A percentile compares a stretch with the other conserved stretches of the same genome.
These are phyloP conservation scores for Tranzscheliella williamsii DNA, from an alignment of 1,284 basidiomycete genomes.

Conservation along the genomic window DNA sequence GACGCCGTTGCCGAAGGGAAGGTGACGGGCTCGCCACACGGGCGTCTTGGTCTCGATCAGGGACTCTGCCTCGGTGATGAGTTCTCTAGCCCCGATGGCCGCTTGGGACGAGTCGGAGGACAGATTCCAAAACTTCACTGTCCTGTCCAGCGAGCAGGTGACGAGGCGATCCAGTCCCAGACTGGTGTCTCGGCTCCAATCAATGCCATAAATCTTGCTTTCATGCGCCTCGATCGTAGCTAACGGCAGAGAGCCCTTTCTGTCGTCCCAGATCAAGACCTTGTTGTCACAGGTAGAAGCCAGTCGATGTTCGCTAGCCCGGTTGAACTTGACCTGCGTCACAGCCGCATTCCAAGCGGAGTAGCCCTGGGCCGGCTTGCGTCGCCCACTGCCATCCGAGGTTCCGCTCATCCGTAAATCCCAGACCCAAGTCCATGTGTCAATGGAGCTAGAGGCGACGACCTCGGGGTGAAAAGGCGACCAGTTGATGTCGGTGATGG, in stretches of 20 bases:
- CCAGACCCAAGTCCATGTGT: constrained; percentile 60
- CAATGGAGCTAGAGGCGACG: constrained; percentile 56
- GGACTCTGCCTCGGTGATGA: constrained; percentile 51
- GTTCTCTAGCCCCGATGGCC: constrained; percentile 47
- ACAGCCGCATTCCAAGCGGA: constrained; percentile 58
- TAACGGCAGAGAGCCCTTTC: constrained; percentile 49
- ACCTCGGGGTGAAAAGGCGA: constrained; percentile 56
- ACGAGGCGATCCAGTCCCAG: constrained; percentile 53
- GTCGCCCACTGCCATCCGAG: constrained; percentile 11
- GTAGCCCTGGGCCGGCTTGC: constrained; percentile 53
- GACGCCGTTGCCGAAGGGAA: constrained; percentile 89
- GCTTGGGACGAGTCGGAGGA: constrained; percentile 35
- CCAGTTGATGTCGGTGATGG: constrained; percentile 61
- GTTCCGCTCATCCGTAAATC: constrained; percentile 49
- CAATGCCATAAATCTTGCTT: constrained; percentile 58
- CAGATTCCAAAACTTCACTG: constrained; percentile 59
- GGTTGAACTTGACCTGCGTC: constrained; percentile 58
- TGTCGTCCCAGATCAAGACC: constrained; percentile 59
- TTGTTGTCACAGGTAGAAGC: constrained; percentile 54
- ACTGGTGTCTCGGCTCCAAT: constrained; percentile 52
- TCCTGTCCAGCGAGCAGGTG: constrained; percentile 58
- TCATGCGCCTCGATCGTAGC: constrained; percentile 55
- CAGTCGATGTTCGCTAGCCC: constrained; percentile 37
- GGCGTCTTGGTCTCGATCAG: constrained; percentile 80
- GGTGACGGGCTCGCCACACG: constrained; percentile 87